These are phyloP conservation scores for Jackrogersella multiformis DNA, from an alignment of 495 filamentous ascomycete genomes.

Conservation along the genomic window DNA sequence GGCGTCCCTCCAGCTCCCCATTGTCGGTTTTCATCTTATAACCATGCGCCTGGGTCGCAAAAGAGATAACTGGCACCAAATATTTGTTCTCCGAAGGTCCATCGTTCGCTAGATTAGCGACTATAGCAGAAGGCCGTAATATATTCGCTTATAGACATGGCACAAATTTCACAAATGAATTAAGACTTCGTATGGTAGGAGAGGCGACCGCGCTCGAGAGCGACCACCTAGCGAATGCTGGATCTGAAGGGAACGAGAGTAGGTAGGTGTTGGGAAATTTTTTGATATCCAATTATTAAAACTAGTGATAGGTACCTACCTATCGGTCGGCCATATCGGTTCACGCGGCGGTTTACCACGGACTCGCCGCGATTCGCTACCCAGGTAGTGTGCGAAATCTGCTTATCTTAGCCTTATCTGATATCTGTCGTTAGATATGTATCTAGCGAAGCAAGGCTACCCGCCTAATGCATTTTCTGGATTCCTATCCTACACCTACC, in stretches of 20 bases:
- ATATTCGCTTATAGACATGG: conserved; percentile 6
- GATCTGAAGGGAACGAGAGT: background rate
- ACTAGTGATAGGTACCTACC: conserved; percentile 8
- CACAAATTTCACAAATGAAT: background rate
- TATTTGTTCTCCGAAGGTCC: conserved; percentile 48
- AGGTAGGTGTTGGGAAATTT: conserved; percentile 23
- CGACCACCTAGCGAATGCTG: conserved; percentile 28
- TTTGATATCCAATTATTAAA: conserved; percentile 26
- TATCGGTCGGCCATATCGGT: conserved; percentile 40
- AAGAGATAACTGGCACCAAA: conserved; percentile 45
- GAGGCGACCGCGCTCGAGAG: conserved; percentile 35
- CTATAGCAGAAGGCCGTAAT: background rate
- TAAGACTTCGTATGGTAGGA: background rate
- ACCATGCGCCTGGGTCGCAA: conserved; percentile 40
- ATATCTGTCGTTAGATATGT: conserved; percentile 12
- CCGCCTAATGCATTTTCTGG: too few relatives aligned
- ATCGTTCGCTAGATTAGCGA: conserved; percentile 43
- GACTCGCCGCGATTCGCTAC: too few relatives aligned
- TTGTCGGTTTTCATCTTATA: conserved; percentile 54
- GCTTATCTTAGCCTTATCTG: conserved; percentile 8
- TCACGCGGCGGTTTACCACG: conserved; percentile 18
- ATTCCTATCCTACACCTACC: too few relatives aligned
- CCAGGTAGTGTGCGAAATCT: conserved; percentile 9
- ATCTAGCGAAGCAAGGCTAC: conserved; percentile 3
- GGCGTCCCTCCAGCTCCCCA: conserved; percentile 55